Evolutionary conservation across 257 asterid species (phyloP), one percentile per base, ranked within the genome.

Genomic region (Forsythia viridissima): DNA sequence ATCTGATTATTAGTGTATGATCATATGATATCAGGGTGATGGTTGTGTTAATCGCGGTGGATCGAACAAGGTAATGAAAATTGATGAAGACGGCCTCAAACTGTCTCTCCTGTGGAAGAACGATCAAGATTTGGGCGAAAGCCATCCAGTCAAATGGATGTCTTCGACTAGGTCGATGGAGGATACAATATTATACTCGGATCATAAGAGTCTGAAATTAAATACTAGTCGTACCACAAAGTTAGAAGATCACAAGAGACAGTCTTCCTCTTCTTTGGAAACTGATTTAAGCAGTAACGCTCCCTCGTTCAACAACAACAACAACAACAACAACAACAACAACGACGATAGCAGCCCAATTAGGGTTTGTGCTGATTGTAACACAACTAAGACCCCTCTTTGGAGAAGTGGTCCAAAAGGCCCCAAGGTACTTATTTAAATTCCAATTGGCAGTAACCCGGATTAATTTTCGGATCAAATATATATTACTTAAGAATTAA

Each of bases 351-450:
- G 68, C 70, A 76, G 79, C 82, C 94, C 95, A 78, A 87, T 88
- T 93, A 95, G 98, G 99, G 98, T 93, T 91, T 95, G 99, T 76
- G 73, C 97, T 36, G 96, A 95, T 85, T 95, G 99, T 83, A 88
- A 87, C 91, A 95, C 99, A 4, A 93, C 99, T 59, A 95, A 92
- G 86, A 95, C 99, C 57, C 99, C 99, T 85, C 96, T 95, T 34
- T 95, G 99, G 99, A 90, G 99, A 86, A 92, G 99, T 86, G 99
- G 99, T 70, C 99, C 99, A 46, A 89, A 92, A 82, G 99, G 98
- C 77, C 99, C 99, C 61, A 95, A 95, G 99, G 99, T 91, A 74
- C 30, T 5, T 46, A 38, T 20, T n/a, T 24, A 12, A 4, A 24
- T 30, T 13, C 30, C 36, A 41, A 41, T 43, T 24, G 37, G 6